Conservation (phyloP, 225 moss, liverwort and hornwort species). For the Climacium dendroides region DNA sequence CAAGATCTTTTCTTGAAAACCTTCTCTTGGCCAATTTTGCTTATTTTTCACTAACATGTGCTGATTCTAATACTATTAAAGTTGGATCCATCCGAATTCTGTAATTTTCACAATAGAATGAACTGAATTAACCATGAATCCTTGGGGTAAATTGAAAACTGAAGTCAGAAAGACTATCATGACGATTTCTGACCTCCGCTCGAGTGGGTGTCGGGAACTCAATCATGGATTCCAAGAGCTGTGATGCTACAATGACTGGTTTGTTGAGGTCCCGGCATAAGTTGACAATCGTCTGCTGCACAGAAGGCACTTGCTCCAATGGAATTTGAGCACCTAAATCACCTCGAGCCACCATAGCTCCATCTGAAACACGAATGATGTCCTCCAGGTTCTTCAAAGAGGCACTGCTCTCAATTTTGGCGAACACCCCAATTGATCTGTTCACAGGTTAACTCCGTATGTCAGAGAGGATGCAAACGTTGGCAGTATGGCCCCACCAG, state of each 20-base stretch:
- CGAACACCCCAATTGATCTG: conserved; percentile 85
- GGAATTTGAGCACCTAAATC: conserved; percentile 98
- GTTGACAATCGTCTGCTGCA: conserved; percentile 82
- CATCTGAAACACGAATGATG: conserved; percentile 84
- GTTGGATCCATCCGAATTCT: not conserved
- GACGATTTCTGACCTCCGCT: conserved; percentile 59
- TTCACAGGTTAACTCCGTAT: not conserved
- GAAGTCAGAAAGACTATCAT: not conserved
- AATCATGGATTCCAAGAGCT: conserved; percentile 97
- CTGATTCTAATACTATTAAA: not conserved
- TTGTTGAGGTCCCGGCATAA: conserved; percentile 77
- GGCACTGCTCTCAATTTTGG: conserved; percentile 94
- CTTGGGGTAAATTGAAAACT: not conserved
- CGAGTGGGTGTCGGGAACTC: conserved; percentile 97
- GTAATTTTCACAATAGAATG: not conserved
- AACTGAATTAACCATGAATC: not conserved
- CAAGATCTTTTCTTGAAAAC: not conserved
- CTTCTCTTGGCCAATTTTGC: not conserved
- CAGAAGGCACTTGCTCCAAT: conserved; percentile 91
- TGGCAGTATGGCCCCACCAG: not conserved
- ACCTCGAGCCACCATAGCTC: conserved; percentile 98
- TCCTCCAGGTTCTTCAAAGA: conserved; percentile 85
- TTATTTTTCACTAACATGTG: not conserved
- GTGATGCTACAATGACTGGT: conserved; percentile 97
- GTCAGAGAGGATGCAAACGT: not conserved